phyloP scores from a whole-genome alignment of 148 eudicot genomes.

The Spergularia marina region DNA sequence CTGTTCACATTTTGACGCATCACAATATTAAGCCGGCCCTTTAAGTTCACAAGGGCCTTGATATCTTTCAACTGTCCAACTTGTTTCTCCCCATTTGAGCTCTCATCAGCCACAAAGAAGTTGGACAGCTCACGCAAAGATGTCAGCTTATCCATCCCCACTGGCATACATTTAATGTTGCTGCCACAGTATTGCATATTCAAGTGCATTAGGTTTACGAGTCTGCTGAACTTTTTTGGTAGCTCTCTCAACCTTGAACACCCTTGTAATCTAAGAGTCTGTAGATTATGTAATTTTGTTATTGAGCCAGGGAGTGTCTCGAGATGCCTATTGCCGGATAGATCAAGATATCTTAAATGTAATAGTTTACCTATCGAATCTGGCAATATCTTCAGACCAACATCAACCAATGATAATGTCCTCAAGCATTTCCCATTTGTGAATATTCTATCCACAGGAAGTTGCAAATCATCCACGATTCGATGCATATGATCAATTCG shows the following conservation, averaged over 20 bases:
- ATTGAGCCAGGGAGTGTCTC: constrained; percentile 7
- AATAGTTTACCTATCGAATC: constrained; percentile 14
- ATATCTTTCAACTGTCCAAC: background rate
- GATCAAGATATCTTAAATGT: constrained; percentile 27
- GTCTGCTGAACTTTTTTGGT: background rate
- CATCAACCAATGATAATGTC: too few relatives aligned
- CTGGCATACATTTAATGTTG: background rate
- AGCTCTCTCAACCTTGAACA: background rate
- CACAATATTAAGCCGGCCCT: background rate
- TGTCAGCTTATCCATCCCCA: background rate
- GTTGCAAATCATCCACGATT: too few relatives aligned
- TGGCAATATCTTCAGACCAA: constrained; percentile 4
- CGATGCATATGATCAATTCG: background rate
- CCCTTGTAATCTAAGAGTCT: background rate
- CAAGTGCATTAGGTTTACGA: background rate
- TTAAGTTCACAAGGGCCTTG: background rate
- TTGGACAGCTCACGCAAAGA: background rate
- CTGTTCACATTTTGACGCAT: background rate
- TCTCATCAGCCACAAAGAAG: background rate
- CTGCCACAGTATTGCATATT: background rate
- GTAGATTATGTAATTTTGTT: background rate
- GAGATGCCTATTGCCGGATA: background rate
- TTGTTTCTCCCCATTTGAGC: background rate
- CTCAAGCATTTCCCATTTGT: too few relatives aligned
- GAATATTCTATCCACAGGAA: too few relatives aligned